Base-by-base conservation (phyloP, 2,329 filamentous ascomycete species). In the Phialemoniopsis sp. region DNA sequence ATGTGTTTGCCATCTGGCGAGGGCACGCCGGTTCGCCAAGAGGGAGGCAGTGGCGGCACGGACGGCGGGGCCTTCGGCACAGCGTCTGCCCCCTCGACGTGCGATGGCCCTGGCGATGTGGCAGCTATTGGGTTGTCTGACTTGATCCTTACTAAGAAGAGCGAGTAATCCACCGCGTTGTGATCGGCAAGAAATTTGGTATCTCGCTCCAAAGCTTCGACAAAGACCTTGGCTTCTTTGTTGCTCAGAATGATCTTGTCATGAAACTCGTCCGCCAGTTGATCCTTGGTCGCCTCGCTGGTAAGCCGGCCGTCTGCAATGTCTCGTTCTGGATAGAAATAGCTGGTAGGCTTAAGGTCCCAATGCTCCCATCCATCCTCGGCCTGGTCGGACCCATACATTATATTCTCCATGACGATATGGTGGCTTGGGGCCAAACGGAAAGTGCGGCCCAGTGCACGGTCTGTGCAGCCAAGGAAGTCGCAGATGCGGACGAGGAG, bases 391-490 rank as follows among this genome's bases (percentile, higher is more conserved):
- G 78, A 72, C 2, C 83, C 84, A 45, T 76, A 78, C 17, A 87
- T 64, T 3, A 87, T 67, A 53, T 89, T 89, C 56, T 88, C 85
- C 85, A 89, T 89, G 51, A 89, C 70, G 43, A 89, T 84, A 52
- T 88, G 84, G 47, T 87, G 83, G 1, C 77, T 78, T 0, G 85
- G 84, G 0, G 81, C 77, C 2, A 73, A 60, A 5, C 80, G 73
- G 0, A 87, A 48, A 0, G 80, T 49, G 2, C 74, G 70, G 1
- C 84, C 85, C 2, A 89, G 52, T 0, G 80, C 78, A 1, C 59
- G 49, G 9, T 72, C 68, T 0, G 73, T 68, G 1, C 73, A 70
- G 37, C 77, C 72, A 0, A 87, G 66, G 42, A 88, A 78, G 55
- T 89, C 82, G 17, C 79, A 85, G 50, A 89, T 88, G 37, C 82